Evolutionary conservation across 1,284 basidiomycete species (phyloP).

Genomic region (Bothia castanella): DNA sequence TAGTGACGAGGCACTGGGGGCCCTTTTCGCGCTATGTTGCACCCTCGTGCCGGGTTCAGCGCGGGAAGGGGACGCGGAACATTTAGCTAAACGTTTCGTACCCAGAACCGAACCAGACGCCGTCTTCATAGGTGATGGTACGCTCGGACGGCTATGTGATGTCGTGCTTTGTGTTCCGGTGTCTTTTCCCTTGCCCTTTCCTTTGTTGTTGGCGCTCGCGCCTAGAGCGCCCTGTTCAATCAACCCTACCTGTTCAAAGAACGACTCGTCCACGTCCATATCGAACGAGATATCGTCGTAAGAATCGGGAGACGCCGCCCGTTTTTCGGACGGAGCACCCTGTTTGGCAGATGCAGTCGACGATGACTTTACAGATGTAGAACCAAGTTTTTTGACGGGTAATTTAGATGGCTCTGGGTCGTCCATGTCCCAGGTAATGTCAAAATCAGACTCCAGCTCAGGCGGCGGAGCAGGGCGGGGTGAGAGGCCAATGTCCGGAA

Average conservation of each 20-base stretch:
- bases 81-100: constrained; percentile 13
- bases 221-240: constrained; percentile 28
- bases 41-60: constrained; percentile 21
- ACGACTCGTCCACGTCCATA: constrained; percentile 26
- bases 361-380: constrained; percentile 1
- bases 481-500: constrained; percentile 31
- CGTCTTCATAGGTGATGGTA: constrained; percentile 4
- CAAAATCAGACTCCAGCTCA: constrained; percentile 5
- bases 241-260: constrained; percentile 33
- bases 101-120: constrained; percentile 15
- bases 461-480: constrained; percentile 12
- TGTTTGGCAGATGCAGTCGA: background rate
- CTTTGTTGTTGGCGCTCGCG: constrained; percentile 1
- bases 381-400: background rate
- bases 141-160: background rate
- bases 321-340: background rate
- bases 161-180: background rate
- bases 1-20: constrained; percentile 13
- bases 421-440: constrained; percentile 16
- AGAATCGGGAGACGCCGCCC: constrained; percentile 15
- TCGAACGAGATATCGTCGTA: constrained; percentile 32
- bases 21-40: constrained; percentile 10
- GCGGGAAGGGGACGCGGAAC: constrained; percentile 10
- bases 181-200: constrained; percentile 23
- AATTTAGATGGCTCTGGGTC: constrained; percentile 1